Conservation (phyloP, 768 basidiomycete species). For the Lactarius pseudohatsudake region DNA sequence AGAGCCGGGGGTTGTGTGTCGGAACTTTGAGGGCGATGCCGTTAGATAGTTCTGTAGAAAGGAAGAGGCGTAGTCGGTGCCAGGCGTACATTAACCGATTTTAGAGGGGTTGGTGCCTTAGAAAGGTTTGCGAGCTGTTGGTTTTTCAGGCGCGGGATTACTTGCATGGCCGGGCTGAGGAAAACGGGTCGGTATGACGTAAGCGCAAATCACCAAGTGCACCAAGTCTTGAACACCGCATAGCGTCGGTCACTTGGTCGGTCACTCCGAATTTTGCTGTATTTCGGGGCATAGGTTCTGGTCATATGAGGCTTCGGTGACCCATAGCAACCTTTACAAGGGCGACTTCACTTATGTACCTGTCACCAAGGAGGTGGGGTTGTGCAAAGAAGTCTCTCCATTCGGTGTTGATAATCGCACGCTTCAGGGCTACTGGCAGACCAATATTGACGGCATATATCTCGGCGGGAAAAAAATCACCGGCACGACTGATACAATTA, state of each 20-base stretch:
- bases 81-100: conserved; percentile 16
- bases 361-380: conserved; percentile 4
- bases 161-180: too few relatives aligned
- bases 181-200: too few relatives aligned
- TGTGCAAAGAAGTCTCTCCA: too few relatives aligned
- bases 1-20: conserved; percentile 22
- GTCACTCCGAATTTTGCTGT: too few relatives aligned
- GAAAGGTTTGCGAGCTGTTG: conserved; percentile 13
- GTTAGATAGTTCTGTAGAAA: background rate
- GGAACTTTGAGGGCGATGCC: conserved; percentile 11
- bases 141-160: conserved; percentile 16
- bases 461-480: conserved; percentile 1
- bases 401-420: background rate
- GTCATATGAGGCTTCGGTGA: too few relatives aligned
- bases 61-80: background rate
- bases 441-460: conserved; percentile 17
- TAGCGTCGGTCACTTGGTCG: too few relatives aligned
- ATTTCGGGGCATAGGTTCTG: too few relatives aligned
- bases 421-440: conserved; percentile 30
- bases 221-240: too few relatives aligned
- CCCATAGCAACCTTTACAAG: background rate
- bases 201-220: too few relatives aligned
- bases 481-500: conserved; percentile 14
- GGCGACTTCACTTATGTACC: conserved; percentile 20
- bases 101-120: conserved; percentile 4